Evolutionary conservation across 2,329 filamentous ascomycete species (phyloP).

Genomic region (Hypoxylon sp.): DNA sequence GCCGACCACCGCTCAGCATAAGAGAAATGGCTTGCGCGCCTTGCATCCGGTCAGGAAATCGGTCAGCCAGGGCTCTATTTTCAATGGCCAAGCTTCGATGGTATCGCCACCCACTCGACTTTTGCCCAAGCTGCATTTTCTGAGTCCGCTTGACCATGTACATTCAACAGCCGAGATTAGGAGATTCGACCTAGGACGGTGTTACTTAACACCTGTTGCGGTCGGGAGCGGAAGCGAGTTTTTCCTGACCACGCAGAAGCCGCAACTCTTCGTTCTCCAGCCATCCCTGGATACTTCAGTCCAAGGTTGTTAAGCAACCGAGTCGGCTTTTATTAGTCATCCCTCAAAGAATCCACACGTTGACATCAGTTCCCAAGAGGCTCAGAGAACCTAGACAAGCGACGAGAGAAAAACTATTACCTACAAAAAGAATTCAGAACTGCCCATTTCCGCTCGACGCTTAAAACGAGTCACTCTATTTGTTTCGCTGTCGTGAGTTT

Average conservation of each 20-base stretch:
- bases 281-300: constrained; percentile 12
- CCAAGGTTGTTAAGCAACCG: neutral
- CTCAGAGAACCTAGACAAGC: neutral
- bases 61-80: constrained; percentile 33
- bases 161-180: constrained; percentile 23
- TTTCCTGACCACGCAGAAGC: constrained; percentile 10
- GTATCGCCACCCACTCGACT: constrained; percentile 31
- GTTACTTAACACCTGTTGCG: constrained; percentile 23
- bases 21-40: constrained; percentile 30
- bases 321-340: constrained; percentile 27
- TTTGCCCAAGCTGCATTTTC: constrained; percentile 28
- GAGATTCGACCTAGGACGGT: constrained; percentile 25
- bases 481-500: constrained; percentile 15
- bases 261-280: constrained; percentile 16
- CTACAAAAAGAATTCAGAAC: constrained; percentile 21
- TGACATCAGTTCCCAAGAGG: constrained; percentile 12
- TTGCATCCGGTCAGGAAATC: constrained; percentile 39
- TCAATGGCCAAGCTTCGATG: constrained; percentile 28
- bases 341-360: constrained; percentile 12
- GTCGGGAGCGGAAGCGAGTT: constrained; percentile 12
- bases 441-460: constrained; percentile 16
- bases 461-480: constrained; percentile 2
- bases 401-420: constrained; percentile 17
- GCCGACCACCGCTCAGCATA: constrained; percentile 37
- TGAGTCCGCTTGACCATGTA: constrained; percentile 20